Base-by-base conservation (phyloP, 192 early-diverging fungal genomes). In the Backusella tuberculispora region DNA sequence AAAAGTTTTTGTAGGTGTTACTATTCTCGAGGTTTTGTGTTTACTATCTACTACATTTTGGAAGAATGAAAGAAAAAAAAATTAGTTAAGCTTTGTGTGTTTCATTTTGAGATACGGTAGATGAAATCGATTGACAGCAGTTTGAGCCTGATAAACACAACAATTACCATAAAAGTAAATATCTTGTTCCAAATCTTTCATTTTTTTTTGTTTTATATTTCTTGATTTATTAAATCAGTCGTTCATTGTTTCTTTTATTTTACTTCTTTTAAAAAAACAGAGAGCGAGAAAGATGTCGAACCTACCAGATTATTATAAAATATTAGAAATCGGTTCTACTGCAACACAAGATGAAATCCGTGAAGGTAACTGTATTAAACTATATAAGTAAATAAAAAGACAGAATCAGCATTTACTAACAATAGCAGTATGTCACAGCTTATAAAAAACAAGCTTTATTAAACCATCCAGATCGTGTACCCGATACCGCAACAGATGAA, bases 391-490 rank as follows among this genome's bases (percentile, higher is more conserved):
- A 34, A 0, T 34, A 46, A 46, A 15, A 46, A 46, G 45, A 46
- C 10, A 63, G 24, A 21, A 21, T 13, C n/a, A 29, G 8, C 53
- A 24, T 71, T 41, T 47, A 14, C 21, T 43, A 26, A 9, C 24
- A 1, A 10, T 56, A 41, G 21, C 13, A 21, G 50, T 40, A 34
- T 10, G 12, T 24, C 10, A 24, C 26, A 78, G 80, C 80, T 3
- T 80, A 80, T 45, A 80, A 79, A 43, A 74, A 66, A 26, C 56
- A 79, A 68, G 77, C 76, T 13, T 53, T 81, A 21, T 43, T 75
- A 44, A 67, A 66, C 19, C 80, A 79, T 42, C 74, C 80, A 13
- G 78, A 78, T 53, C 56, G 80, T 15, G 69, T 71, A n/a, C 65
- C 71, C 13, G 42, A 65, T 29, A 56, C 17, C 12, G 66, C 71